Evolutionary conservation across 148 eudicot genomes (phyloP).

Genomic region (Diospyros lotus): DNA sequence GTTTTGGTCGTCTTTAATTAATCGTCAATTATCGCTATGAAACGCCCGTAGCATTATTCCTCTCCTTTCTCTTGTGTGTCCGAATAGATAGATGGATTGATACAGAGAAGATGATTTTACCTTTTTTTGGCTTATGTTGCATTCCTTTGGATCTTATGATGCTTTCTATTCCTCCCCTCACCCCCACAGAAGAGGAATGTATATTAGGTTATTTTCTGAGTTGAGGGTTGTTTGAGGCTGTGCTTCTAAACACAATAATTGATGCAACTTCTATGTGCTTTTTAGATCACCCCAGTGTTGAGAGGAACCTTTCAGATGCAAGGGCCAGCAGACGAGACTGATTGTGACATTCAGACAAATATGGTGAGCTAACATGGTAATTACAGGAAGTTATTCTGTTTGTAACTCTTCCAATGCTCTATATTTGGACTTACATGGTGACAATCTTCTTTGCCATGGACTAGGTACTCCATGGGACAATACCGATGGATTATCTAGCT

Average conservation of each 20-base stretch:
- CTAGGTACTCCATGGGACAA: neutral
- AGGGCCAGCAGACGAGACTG: conserved; percentile 21
- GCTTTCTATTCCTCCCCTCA: neutral
- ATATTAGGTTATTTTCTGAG: neutral
- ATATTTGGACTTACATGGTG: neutral
- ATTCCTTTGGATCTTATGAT: neutral
- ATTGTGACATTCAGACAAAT: conserved; percentile 15
- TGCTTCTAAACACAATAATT: neutral
- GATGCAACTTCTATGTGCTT: conserved; percentile 9
- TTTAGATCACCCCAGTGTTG: conserved; percentile 26
- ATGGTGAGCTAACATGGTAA: conserved; percentile 33
- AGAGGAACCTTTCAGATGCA: conserved; percentile 23
- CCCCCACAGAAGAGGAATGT: too few relatives aligned
- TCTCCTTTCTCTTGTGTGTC: neutral
- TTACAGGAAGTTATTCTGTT: conserved; percentile 1
- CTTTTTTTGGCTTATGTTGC: neutral
- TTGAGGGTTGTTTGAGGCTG: neutral
- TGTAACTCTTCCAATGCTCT: neutral
- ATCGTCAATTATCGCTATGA: neutral
- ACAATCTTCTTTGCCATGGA: neutral
- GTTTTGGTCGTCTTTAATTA: too few relatives aligned
- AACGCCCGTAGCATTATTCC: neutral
- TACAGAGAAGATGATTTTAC: neutral
- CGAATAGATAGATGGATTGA: neutral
- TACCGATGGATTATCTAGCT: neutral